phyloP scores from a whole-genome alignment of 176 grass and related monocot species.

The Aechmea fasciata region DNA sequence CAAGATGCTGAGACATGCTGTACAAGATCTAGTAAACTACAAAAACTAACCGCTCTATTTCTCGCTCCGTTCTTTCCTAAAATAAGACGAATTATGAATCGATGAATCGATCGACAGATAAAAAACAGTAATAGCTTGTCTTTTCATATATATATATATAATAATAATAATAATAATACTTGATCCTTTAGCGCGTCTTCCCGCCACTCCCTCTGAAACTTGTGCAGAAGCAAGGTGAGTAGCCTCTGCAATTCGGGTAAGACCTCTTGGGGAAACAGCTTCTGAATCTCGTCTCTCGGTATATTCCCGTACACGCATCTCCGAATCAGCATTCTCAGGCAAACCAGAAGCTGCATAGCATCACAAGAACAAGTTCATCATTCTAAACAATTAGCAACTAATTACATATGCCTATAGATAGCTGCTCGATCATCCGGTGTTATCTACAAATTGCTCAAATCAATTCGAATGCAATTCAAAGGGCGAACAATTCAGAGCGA shows the following conservation, averaged over 20 bases:
- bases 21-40: too few species aligned
- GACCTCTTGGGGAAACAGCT: conserved; percentile 61
- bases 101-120: neutral
- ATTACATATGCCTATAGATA: too few species aligned
- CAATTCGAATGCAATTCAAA: too few species aligned
- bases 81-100: neutral
- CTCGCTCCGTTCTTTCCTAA: neutral
- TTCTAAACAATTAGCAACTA: too few species aligned
- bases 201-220: conserved; percentile 79
- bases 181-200: conserved; percentile 56
- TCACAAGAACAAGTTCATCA: neutral
- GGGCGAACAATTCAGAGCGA: neutral
- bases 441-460: too few species aligned
- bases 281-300: conserved; percentile 51
- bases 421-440: too few species aligned
- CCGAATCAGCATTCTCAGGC: conserved; percentile 67
- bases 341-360: conserved; percentile 60
- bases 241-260: conserved; percentile 60
- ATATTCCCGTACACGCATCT: conserved; percentile 50
- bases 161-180: conserved; percentile 32
- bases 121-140: neutral
- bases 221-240: conserved; percentile 79
- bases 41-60: neutral
- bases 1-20: too few species aligned
- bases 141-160: neutral